phyloP scores from a whole-genome alignment of 176 grass and related monocot genomes.

The Musa beccarii region DNA sequence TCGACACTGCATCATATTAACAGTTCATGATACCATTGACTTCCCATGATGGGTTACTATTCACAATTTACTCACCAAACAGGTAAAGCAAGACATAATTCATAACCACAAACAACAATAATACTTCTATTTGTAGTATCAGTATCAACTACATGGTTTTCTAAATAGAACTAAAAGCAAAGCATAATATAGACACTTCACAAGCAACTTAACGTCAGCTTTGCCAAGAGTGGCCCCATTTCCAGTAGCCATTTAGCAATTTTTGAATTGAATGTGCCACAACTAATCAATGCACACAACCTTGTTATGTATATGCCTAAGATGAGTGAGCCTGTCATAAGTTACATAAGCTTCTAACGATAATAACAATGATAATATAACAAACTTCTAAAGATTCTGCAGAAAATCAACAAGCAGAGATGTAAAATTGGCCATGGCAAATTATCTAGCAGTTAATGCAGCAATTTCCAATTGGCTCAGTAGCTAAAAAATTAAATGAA shows the following conservation, averaged over 20 bases:
- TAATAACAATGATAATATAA: too few relatives aligned
- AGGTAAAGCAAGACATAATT: neutral
- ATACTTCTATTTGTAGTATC: neutral
- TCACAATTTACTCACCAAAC: neutral
- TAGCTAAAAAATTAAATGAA: constrained; percentile 3
- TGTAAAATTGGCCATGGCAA: neutral
- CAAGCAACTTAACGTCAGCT: neutral
- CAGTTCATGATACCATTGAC: too few relatives aligned
- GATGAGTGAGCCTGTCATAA: too few relatives aligned
- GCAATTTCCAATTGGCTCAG: neutral
- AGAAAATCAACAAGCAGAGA: too few relatives aligned
- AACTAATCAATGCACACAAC: too few relatives aligned
- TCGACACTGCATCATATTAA: too few relatives aligned
- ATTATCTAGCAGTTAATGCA: neutral
- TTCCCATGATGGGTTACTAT: neutral
- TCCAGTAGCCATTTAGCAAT: too few relatives aligned
- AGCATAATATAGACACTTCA: neutral
- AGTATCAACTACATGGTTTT: neutral
- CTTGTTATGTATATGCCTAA: too few relatives aligned
- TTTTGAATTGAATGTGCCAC: too few relatives aligned
- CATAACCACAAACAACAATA: neutral
- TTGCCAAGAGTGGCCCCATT: too few relatives aligned
- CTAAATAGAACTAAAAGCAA: neutral
- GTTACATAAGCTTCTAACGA: too few relatives aligned
- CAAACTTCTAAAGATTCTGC: too few relatives aligned